A percentile compares a stretch with the other conserved stretches of the same genome.
Conservation (phyloP, 1,284 basidiomycete genomes). For the Leccinum solheimii region DNA sequence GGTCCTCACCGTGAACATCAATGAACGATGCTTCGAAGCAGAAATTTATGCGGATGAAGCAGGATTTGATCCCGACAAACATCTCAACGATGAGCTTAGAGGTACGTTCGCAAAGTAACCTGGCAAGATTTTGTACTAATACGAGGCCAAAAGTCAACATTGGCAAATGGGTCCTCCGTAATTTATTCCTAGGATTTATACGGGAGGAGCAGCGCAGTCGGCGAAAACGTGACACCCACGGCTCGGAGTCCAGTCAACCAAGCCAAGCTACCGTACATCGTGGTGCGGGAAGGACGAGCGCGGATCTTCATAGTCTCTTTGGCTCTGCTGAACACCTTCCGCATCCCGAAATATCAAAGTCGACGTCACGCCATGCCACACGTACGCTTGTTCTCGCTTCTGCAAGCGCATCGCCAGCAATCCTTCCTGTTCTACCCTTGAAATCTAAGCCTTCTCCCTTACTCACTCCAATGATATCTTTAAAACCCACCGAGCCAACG, state of each 20-base stretch:
- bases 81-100: conserved; percentile 76
- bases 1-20: conserved; percentile 84
- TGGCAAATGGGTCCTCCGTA: conserved; percentile 78
- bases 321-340: conserved; percentile 32
- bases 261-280: conserved; percentile 23
- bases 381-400: conserved; percentile 28
- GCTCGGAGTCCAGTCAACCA: conserved; percentile 22
- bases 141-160: conserved; percentile 61
- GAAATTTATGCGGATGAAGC: conserved; percentile 95
- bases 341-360: conserved; percentile 31
- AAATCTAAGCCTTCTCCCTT: conserved; percentile 51
- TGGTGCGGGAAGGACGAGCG: conserved; percentile 28
- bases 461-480: conserved; percentile 57
- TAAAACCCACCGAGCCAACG: conserved; percentile 37
- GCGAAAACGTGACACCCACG: conserved; percentile 35
- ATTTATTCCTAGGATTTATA: conserved; percentile 71
- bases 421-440: conserved; percentile 49
- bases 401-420: conserved; percentile 51
- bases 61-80: conserved; percentile 57
- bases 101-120: conserved; percentile 49
- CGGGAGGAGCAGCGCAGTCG: conserved; percentile 58
- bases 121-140: conserved; percentile 14
- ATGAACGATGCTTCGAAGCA: conserved; percentile 87
- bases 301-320: conserved; percentile 31
- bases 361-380: conserved; percentile 14